Evolutionary conservation across 768 basidiomycete genomes (phyloP).

Genomic region (Sporobolomyces pararoseus): DNA sequence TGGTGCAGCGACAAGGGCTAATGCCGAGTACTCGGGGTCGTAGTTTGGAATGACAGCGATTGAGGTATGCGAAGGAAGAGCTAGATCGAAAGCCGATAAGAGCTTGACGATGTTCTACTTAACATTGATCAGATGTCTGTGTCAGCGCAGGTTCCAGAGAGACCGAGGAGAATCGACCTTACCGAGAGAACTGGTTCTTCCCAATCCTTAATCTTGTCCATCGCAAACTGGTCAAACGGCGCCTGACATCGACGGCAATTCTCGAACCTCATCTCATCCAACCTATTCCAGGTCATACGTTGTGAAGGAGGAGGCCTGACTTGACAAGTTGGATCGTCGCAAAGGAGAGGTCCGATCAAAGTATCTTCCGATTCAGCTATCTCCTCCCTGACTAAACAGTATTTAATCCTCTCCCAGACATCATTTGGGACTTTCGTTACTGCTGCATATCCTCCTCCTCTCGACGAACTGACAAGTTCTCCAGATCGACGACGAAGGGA

Average conservation of each 20-base stretch:
- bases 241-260: not conserved
- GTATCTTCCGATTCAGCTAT: not conserved
- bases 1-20: not conserved
- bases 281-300: not conserved
- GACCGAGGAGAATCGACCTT: too few relatives aligned
- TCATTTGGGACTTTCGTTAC: not conserved
- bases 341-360: not conserved
- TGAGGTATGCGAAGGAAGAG: not conserved
- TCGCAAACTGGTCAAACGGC: too few relatives aligned
- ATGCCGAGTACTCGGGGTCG: not conserved
- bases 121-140: too few relatives aligned
- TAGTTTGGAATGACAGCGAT: not conserved
- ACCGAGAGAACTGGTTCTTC: too few relatives aligned
- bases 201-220: not conserved
- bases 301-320: not conserved
- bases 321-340: not conserved
- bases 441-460: not conserved
- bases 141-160: not conserved
- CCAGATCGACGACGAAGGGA: slow-evolving; percentile 1
- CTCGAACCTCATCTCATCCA: not conserved
- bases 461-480: not conserved
- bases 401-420: not conserved
- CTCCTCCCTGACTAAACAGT: not conserved
- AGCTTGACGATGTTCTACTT: too few relatives aligned
- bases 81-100: not conserved